Percentiles rank a stretch among this genome's conserved stretches.
These are phyloP conservation scores for Avena eriantha DNA, from an alignment of 176 grass and related monocot species.

Conservation along the genomic window DNA sequence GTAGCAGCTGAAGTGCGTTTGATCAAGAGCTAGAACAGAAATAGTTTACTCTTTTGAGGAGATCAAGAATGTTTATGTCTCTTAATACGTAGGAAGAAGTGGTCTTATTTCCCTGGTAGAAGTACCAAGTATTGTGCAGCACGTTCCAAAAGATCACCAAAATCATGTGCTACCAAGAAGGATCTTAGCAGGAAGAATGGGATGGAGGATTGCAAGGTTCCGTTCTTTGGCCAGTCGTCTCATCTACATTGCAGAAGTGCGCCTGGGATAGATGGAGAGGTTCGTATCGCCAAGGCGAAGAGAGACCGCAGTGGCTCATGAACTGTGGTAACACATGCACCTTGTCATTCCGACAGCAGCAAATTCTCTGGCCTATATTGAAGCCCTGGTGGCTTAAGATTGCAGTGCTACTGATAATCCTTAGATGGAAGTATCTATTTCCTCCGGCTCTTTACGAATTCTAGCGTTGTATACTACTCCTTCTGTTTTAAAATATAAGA, in stretches of 20 bases:
- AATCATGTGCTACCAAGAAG: slow-evolving; percentile 1
- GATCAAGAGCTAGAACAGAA: neutral
- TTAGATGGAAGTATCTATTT: neutral
- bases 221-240: neutral
- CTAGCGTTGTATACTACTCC: too few species aligned
- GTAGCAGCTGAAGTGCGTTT: neutral
- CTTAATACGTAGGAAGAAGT: neutral
- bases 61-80: neutral
- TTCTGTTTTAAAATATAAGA: too few species aligned
- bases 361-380: neutral
- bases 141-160: neutral
- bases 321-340: neutral
- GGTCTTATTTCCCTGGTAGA: neutral
- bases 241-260: neutral
- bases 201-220: neutral
- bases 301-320: neutral
- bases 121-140: neutral
- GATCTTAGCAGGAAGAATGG: neutral
- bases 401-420: neutral
- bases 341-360: neutral
- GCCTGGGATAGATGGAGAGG: neutral
- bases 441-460: too few species aligned
- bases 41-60: neutral
- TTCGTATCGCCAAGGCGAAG: neutral
- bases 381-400: neutral